Evolutionary conservation across 2,329 filamentous ascomycete genomes (phyloP).

Genomic region (Ophiostoma sp.): DNA sequence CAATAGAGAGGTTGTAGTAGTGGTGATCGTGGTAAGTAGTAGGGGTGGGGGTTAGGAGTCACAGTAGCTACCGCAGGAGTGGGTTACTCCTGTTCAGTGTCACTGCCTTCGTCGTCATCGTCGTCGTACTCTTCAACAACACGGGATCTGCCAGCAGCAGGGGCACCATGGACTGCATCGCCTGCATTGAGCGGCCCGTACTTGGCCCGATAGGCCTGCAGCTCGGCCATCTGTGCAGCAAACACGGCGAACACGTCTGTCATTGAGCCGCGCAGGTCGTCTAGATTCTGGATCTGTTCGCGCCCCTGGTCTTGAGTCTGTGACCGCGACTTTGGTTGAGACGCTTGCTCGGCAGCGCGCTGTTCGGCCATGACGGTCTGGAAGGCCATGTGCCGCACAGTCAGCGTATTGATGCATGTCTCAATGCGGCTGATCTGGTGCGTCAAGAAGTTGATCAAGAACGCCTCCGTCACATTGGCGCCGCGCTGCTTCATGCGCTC

Average conservation of each 20-base stretch:
- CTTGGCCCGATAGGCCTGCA: conserved; percentile 54
- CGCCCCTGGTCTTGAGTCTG: background rate
- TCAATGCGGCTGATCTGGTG: conserved; percentile 95
- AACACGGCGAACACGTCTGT: conserved; percentile 61
- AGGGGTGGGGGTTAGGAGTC: background rate
- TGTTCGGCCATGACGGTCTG: conserved; percentile 1
- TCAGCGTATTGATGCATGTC: conserved; percentile 76
- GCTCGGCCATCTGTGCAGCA: conserved; percentile 55
- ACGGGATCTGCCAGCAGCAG: background rate
- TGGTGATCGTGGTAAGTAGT: background rate
- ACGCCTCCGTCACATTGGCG: conserved; percentile 81
- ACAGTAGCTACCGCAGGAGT: background rate
- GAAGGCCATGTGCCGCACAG: conserved; percentile 70
- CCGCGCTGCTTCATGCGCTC: conserved; percentile 62
- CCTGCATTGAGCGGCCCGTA: conserved; percentile 43
- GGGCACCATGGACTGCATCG: background rate
- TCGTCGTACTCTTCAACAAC: conserved; percentile 16
- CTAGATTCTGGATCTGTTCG: conserved; percentile 54
- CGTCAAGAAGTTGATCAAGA: conserved; percentile 84
- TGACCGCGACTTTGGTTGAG: background rate
- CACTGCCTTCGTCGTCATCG: conserved; percentile 32
- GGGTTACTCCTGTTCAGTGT: conserved; percentile 35
- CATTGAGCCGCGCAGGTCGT: conserved; percentile 75
- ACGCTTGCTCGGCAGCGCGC: background rate
- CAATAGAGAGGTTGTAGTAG: background rate